phyloP scores from a whole-genome alignment of 768 basidiomycete species.

The Collybiopsis luxurians region DNA sequence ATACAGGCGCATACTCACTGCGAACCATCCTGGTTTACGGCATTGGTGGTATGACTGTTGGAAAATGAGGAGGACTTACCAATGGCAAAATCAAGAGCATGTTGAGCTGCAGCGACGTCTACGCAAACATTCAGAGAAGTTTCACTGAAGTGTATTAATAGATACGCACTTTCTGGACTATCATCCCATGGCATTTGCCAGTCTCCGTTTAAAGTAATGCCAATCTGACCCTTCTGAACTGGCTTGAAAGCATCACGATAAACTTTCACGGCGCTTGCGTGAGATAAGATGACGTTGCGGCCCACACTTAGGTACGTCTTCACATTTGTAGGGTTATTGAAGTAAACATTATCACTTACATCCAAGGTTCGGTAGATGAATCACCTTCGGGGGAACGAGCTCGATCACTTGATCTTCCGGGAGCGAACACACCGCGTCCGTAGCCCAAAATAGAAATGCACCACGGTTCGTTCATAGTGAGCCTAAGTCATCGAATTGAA shows the following conservation, averaged over 20 bases:
- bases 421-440: slow-evolving; percentile 68
- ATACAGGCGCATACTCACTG: slow-evolving; percentile 37
- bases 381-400: slow-evolving; percentile 56
- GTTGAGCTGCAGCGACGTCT: slow-evolving; percentile 71
- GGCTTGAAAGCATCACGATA: slow-evolving; percentile 68
- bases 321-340: not conserved
- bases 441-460: slow-evolving; percentile 70
- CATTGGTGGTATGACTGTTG: not conserved
- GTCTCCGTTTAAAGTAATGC: slow-evolving; percentile 79
- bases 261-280: slow-evolving; percentile 62
- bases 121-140: not conserved
- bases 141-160: not conserved
- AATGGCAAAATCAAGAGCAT: slow-evolving; percentile 70
- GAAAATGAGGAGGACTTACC: slow-evolving; percentile 36
- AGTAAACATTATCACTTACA: slow-evolving; percentile 37
- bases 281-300: slow-evolving; percentile 65
- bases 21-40: slow-evolving; percentile 49
- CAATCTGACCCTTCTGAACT: slow-evolving; percentile 62
- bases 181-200: slow-evolving; percentile 76
- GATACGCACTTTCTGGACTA: slow-evolving; percentile 56
- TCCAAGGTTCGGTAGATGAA: slow-evolving; percentile 67
- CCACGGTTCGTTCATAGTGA: slow-evolving; percentile 80
- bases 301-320: slow-evolving; percentile 44
- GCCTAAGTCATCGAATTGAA: slow-evolving; percentile 35
- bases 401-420: slow-evolving; percentile 67